These are phyloP conservation scores for Keqinozyma sinolaborantium DNA, from an alignment of 1,139 yeast genomes.

Conservation along the genomic window DNA sequence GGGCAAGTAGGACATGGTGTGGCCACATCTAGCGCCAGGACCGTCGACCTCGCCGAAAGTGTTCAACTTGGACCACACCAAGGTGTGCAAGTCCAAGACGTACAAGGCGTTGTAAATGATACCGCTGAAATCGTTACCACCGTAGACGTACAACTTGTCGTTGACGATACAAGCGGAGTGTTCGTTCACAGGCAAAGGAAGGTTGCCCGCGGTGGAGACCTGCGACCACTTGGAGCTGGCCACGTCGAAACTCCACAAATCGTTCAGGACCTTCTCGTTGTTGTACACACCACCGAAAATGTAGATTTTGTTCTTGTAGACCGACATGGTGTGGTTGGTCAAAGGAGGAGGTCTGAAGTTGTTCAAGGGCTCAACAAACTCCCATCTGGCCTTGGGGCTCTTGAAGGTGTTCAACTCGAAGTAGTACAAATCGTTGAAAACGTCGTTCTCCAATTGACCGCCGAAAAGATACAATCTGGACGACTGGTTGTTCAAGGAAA, in stretches of 20 bases:
- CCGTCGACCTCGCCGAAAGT: constrained; percentile 33
- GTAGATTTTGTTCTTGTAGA: constrained; percentile 75
- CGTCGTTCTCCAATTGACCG: constrained; percentile 89
- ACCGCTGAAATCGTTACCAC: constrained; percentile 84
- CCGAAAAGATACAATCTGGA: constrained; percentile 86
- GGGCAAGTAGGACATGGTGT: constrained; percentile 72
- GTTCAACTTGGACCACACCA: constrained; percentile 69
- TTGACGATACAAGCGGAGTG: constrained; percentile 83
- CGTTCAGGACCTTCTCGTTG: constrained; percentile 70
- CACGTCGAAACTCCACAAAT: constrained; percentile 83
- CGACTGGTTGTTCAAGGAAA: constrained; percentile 60
- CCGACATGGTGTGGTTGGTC: constrained; percentile 86
- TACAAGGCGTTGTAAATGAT: constrained; percentile 64
- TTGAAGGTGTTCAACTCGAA: constrained; percentile 90
- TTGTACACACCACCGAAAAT: constrained; percentile 92
- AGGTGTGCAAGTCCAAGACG: constrained; percentile 72
- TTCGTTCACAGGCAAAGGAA: constrained; percentile 88
- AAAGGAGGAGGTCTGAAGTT: constrained; percentile 79
- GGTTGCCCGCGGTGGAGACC: constrained; percentile 47
- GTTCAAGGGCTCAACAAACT: constrained; percentile 54
- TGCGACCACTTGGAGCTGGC: constrained; percentile 63
- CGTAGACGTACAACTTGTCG: constrained; percentile 80
- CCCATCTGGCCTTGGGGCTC: constrained; percentile 83
- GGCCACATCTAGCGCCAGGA: constrained; percentile 94
- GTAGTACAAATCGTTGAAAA: constrained; percentile 79